phyloP scores from a whole-genome alignment of 441 rosid species.

The Erodium chrysanthum region DNA sequence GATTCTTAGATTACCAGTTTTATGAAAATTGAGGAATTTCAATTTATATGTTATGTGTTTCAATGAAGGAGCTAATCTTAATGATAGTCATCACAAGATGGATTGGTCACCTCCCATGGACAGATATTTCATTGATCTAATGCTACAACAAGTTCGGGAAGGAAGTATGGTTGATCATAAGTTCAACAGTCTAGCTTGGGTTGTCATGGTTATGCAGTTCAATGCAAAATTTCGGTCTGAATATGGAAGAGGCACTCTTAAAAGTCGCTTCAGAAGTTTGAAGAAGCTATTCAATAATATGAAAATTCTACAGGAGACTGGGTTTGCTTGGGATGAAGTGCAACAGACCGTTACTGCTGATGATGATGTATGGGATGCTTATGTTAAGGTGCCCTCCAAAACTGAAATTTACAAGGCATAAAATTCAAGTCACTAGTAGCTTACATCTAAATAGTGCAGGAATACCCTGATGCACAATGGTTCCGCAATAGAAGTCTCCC shows the following conservation, averaged over 20 bases:
- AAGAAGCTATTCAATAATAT: slow-evolving; percentile 52
- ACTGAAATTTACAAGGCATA: slow-evolving; percentile 8
- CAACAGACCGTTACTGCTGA: slow-evolving; percentile 43
- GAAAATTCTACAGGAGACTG: slow-evolving; percentile 38
- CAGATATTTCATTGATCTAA: slow-evolving; percentile 56
- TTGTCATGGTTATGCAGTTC: slow-evolving; percentile 60
- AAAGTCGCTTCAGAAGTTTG: slow-evolving; percentile 59
- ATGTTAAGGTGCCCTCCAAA: slow-evolving; percentile 47
- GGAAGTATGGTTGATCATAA: slow-evolving; percentile 49
- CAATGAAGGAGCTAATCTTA: slow-evolving; percentile 25
- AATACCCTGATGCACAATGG: slow-evolving; percentile 31
- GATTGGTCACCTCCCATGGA: slow-evolving; percentile 77
- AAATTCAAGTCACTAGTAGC: slow-evolving; percentile 7
- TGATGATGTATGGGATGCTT: slow-evolving; percentile 61
- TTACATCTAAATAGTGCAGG: slow-evolving; percentile 30
- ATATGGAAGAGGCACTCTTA: slow-evolving; percentile 60
- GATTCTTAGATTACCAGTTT: background rate
- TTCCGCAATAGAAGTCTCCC: slow-evolving; percentile 33
- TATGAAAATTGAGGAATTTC: background rate
- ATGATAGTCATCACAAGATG: slow-evolving; percentile 31
- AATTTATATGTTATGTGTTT: slow-evolving; percentile 9
- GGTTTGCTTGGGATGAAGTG: slow-evolving; percentile 70
- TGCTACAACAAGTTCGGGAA: slow-evolving; percentile 66
- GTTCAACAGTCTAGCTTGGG: slow-evolving; percentile 72
- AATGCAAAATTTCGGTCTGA: slow-evolving; percentile 55